These are phyloP conservation scores for Pythium periplocum DNA, from an alignment of 352 stramenopile genomes.

Conservation along the genomic window DNA sequence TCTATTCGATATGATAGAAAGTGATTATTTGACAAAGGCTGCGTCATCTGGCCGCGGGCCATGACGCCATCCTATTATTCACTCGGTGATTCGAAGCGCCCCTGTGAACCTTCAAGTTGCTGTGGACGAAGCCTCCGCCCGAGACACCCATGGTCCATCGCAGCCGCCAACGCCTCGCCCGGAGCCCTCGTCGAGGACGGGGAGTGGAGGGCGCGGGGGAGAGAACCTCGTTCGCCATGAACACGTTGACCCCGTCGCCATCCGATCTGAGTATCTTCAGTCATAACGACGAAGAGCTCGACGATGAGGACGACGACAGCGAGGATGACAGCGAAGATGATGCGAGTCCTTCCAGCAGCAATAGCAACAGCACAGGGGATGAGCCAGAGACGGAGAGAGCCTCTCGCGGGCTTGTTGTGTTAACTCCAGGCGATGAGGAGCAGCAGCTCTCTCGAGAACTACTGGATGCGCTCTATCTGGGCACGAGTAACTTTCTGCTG, in stretches of 20 bases:
- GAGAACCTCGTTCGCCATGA: too few relatives aligned
- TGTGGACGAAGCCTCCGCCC: not conserved
- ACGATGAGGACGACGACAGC: slow-evolving; percentile 14
- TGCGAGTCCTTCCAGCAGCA: slow-evolving; percentile 1
- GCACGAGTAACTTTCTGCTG: slow-evolving; percentile 81
- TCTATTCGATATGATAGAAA: too few relatives aligned
- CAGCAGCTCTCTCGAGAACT: slow-evolving; percentile 40
- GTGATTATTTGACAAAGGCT: too few relatives aligned
- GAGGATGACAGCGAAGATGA: slow-evolving; percentile 7
- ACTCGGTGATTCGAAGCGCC: slow-evolving; percentile 4
- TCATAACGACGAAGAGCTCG: slow-evolving; percentile 18
- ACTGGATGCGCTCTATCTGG: slow-evolving; percentile 63
- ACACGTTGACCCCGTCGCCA: slow-evolving; percentile 17
- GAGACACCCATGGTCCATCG: too few relatives aligned
- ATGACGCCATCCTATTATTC: slow-evolving; percentile 16
- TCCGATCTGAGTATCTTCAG: slow-evolving; percentile 35
- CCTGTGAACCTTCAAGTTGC: slow-evolving; percentile 9
- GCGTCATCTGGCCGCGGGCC: slow-evolving; percentile 5
- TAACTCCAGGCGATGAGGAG: slow-evolving; percentile 1
- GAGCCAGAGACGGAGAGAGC: slow-evolving; percentile 16
- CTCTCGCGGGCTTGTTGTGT: not conserved
- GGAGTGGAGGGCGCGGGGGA: too few relatives aligned
- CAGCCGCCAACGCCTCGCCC: too few relatives aligned
- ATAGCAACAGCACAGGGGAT: slow-evolving; percentile 1
- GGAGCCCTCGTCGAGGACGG: too few relatives aligned